Conservation (phyloP, 73 alveolate genomes). For the Paramecium pentaurelia region DNA sequence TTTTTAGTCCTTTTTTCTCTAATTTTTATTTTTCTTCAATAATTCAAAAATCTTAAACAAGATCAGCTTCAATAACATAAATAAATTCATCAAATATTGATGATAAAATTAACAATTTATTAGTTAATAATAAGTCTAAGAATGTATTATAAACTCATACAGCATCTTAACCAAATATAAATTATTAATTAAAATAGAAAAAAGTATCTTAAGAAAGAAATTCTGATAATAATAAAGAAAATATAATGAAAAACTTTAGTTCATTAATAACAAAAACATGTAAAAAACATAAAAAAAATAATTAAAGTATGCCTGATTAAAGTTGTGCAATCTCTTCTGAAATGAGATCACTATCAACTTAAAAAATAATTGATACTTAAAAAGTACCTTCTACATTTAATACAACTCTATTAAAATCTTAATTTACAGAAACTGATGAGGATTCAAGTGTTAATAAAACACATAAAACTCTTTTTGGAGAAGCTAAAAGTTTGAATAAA, state of each 20-base stretch:
- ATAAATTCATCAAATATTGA: background rate
- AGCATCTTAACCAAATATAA: background rate
- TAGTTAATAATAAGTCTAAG: background rate
- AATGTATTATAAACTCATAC: background rate
- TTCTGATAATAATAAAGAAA: background rate
- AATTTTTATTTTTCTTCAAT: background rate
- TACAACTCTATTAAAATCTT: background rate
- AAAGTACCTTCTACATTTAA: background rate
- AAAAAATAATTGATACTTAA: background rate
- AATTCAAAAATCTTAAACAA: background rate
- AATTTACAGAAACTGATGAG: constrained; percentile 37
- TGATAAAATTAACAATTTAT: background rate
- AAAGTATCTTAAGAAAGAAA: background rate
- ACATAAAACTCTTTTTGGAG: constrained; percentile 26
- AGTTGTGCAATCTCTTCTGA: background rate
- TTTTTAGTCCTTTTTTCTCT: background rate
- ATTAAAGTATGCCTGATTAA: constrained; percentile 16
- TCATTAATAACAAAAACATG: background rate
- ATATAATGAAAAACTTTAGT: constrained; percentile 8
- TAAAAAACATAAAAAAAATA: background rate
- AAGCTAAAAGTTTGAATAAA: background rate
- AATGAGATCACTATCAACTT: background rate
- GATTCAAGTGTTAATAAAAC: background rate
- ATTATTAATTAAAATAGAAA: background rate
- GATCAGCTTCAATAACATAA: constrained; percentile 38